Conservation (phyloP, 2,329 filamentous ascomycete species). For the Neonectria punicea region DNA sequence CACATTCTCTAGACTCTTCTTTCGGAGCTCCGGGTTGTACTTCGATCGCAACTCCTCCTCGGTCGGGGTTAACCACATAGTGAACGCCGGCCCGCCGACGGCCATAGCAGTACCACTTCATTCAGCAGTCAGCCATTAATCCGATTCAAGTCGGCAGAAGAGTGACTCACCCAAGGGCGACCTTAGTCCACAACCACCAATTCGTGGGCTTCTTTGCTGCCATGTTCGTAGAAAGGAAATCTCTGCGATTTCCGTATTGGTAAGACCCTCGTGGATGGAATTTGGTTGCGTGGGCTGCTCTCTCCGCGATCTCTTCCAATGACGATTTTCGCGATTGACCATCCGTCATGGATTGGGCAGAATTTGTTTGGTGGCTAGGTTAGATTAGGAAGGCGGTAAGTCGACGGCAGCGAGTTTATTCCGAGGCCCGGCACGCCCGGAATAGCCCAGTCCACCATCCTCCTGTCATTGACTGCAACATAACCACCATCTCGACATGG, state of each 20-base stretch:
- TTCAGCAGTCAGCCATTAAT: conserved; percentile 28
- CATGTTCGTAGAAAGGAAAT: conserved; percentile 33
- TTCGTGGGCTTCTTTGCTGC: conserved; percentile 60
- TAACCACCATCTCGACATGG: too few relatives aligned
- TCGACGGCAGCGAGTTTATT: conserved; percentile 23
- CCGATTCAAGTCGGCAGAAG: conserved; percentile 22
- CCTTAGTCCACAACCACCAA: conserved; percentile 73
- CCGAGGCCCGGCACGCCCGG: conserved; percentile 20
- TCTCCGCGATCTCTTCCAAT: conserved; percentile 38
- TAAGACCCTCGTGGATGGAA: neutral
- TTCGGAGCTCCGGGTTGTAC: conserved; percentile 96
- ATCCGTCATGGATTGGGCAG: conserved; percentile 46
- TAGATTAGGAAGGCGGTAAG: conserved; percentile 39
- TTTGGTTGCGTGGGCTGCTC: conserved; percentile 9
- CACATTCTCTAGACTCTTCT: conserved; percentile 83
- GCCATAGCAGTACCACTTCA: conserved; percentile 75
- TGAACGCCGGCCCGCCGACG: conserved; percentile 86
- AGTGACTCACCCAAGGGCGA: conserved; percentile 71
- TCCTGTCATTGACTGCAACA: too few relatives aligned
- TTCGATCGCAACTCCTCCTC: conserved; percentile 92
- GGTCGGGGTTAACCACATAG: conserved; percentile 81
- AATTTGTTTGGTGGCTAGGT: conserved; percentile 28
- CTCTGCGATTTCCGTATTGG: neutral
- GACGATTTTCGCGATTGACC: conserved; percentile 43
- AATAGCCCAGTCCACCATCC: neutral